A percentile compares a stretch with the other conserved stretches of the same genome.
These are phyloP conservation scores for Pichia sporocuriosa DNA, from an alignment of 805 yeast species.

Conservation along the genomic window DNA sequence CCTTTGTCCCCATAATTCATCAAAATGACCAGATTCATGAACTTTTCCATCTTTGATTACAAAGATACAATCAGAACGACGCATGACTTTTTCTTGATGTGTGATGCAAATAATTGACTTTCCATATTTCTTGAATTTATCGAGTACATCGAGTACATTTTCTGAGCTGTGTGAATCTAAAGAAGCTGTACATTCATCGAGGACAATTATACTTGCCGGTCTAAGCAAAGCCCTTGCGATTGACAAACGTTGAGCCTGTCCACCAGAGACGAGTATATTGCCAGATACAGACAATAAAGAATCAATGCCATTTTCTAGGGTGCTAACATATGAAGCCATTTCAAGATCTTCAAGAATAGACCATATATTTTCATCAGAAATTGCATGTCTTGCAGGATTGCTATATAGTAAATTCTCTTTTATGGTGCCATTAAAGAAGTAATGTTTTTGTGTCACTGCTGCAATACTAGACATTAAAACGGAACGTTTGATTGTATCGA, in stretches of 20 bases:
- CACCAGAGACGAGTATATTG: slow-evolving; percentile 62
- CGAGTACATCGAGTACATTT: slow-evolving; percentile 44
- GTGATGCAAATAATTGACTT: slow-evolving; percentile 58
- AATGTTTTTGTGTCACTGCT: slow-evolving; percentile 71
- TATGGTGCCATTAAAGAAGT: slow-evolving; percentile 67
- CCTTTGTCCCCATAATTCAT: slow-evolving; percentile 7
- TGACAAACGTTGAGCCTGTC: slow-evolving; percentile 81
- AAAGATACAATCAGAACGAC: slow-evolving; percentile 44
- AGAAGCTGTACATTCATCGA: slow-evolving; percentile 91
- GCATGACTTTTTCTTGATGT: slow-evolving; percentile 66
- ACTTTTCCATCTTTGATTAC: slow-evolving; percentile 43
- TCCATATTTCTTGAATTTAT: slow-evolving; percentile 21
- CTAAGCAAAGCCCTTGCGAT: slow-evolving; percentile 76
- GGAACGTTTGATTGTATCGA: slow-evolving; percentile 38
- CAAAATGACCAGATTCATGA: slow-evolving; percentile 37
- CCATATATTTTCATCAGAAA: slow-evolving; percentile 28
- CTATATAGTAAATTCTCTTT: slow-evolving; percentile 69
- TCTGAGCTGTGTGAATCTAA: slow-evolving; percentile 60
- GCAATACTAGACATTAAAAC: slow-evolving; percentile 50
- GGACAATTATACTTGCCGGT: slow-evolving; percentile 54
- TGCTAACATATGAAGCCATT: slow-evolving; percentile 46
- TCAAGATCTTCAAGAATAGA: slow-evolving; percentile 40
- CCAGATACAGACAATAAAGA: slow-evolving; percentile 49
- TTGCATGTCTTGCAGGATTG: slow-evolving; percentile 18
- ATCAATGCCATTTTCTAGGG: slow-evolving; percentile 52